Base-by-base conservation (phyloP, 139 green algal genomes). In the Deuterostichococcus epilithicus region DNA sequence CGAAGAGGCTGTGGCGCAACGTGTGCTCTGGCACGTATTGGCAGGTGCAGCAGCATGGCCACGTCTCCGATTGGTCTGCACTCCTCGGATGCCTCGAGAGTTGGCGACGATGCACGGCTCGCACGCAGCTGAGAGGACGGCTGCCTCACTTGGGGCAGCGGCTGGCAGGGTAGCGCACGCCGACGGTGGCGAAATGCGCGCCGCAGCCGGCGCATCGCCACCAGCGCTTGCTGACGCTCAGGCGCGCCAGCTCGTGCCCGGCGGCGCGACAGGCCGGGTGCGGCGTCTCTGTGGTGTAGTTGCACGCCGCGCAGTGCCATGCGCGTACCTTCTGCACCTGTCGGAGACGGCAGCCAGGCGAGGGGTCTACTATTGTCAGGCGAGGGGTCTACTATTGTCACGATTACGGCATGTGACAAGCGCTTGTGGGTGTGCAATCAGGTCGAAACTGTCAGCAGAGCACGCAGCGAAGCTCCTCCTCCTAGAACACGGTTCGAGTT, bases 171-270 rank as follows among this genome's bases (percentile, higher is more conserved):
- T 86, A 84, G 3, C 35, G 63, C 1, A 84, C 76, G 8, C 69
- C 84, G 23, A 90, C 44, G 0, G 84, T 90, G 45, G 72, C 47
- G 69, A 90, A 89, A 26, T 70, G 75, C 69, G 82, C 35, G n/a
- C 76, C 78, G 76, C 85, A 90, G 44, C 74, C 75, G 1, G 66
- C 47, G 75, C 85, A 90, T 32, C 71, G 42, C 85, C 85, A 90
- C 85, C 85, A 90, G 44, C 83, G 77, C 76, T 89, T 90, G 60
- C 44, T 81, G 44, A 60, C 58, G 5, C 28, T 68, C 44, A 83
- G 30, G 2, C 30, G 35, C 36, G 52, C 38, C 45, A 71, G 47
- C 32, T 66, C 67, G 70, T 83, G 78, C 35, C 33, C 34, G 1
- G 32, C 23, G n/a, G 45, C 76, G 4, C 52, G 67, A 44, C 83